Evolutionary conservation across 768 basidiomycete genomes (phyloP).

Genomic region (Russula ochroleuca): DNA sequence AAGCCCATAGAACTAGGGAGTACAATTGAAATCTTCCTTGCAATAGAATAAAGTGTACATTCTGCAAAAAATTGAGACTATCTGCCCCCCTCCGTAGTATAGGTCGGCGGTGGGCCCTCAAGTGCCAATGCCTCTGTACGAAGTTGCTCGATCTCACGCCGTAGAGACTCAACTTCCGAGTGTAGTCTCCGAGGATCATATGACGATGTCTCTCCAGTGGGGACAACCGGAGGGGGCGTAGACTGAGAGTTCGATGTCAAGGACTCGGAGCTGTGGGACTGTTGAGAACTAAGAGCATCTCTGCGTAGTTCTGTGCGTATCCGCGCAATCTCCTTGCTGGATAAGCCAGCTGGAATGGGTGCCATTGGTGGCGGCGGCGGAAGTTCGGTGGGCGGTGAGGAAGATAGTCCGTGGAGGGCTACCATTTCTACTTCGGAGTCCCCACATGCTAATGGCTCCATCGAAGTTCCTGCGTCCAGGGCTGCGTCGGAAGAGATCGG

Average conservation of each 20-base stretch:
- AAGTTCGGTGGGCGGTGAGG: background rate
- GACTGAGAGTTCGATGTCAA: background rate
- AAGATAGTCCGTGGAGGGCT: background rate
- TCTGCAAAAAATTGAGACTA: background rate
- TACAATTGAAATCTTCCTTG: no score
- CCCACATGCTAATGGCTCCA: background rate
- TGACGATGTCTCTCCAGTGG: background rate
- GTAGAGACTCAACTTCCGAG: conserved; percentile 33
- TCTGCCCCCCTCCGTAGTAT: background rate
- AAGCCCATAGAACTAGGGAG: background rate
- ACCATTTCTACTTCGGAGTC: background rate
- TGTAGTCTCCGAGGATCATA: conserved; percentile 1
- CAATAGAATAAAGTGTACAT: no score
- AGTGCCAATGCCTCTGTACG: conserved; percentile 23
- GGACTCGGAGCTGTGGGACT: background rate
- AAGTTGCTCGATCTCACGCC: conserved; percentile 31
- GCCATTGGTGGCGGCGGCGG: background rate
- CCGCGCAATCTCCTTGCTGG: conserved; percentile 18
- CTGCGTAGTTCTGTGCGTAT: background rate
- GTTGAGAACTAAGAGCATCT: background rate
- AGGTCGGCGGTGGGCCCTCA: background rate
- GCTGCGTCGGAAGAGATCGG: background rate
- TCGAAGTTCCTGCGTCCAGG: background rate
- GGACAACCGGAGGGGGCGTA: background rate
- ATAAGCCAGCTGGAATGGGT: conserved; percentile 8